Base-by-base conservation (phyloP, 106 monocot genomes). In the Apostasia ramifera region DNA sequence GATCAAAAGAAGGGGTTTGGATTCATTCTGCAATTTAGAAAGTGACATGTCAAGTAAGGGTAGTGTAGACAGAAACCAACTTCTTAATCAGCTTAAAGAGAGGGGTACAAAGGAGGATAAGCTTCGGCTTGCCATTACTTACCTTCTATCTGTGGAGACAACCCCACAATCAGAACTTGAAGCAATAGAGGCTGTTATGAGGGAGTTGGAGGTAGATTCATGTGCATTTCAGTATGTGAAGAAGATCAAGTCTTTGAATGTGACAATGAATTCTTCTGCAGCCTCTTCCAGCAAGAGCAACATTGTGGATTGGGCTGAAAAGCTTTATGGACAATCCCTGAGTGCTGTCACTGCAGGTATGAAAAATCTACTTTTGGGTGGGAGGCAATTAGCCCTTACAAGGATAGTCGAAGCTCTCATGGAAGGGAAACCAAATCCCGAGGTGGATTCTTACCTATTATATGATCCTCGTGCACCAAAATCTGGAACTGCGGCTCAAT, bases 271-370 rank as follows among this genome's bases (percentile, higher is more conserved):
- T 48, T 84, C 82, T 68, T 82, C 88, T 1, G 72, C 81, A n/a
- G 80, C 66, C 56, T 79, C 88, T 1, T 77, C 86, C 1, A 92
- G 88, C 73, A 82, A 75, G 79, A 81, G 84, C 69, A 95, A 95
- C 70, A 86, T 93, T 73, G 90, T 95, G 53, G 95, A 95, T 66
- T 95, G 95, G 95, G 95, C 95, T 44, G 95, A 88, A 76, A 92
- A 92, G 58, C 79, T 95, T 5, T 95, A 95, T 70, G 95, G 95
- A 38, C 95, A 95, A 61, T 95, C 95, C 42, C 65, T 95, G 45
- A 84, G 88, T 73, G 95, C 91, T 13, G 89, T 95, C 69, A 92
- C 95, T 59, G 86, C 95, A 47, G 95, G 95, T 53, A 81, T 95
- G 84, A 92, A 92, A 80, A 95, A 95, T 79, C 73, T 95, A 1